Percentiles rank a stretch among this genome's conserved stretches.
Evolutionary conservation across 495 filamentous ascomycete species (phyloP).

Genomic region (Penicillium samsonianum): DNA sequence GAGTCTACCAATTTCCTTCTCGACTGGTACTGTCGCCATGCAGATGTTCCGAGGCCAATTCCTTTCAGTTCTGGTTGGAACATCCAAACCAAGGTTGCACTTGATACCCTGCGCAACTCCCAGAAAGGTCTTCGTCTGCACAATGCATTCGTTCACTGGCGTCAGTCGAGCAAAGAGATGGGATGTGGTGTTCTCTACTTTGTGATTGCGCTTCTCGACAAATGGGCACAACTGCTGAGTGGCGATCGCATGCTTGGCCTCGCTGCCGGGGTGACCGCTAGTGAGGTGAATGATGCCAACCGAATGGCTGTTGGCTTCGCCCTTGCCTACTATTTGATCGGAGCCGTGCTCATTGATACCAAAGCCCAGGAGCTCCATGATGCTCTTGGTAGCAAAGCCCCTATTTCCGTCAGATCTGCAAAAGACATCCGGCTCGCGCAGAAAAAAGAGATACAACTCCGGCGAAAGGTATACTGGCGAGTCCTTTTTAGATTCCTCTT

Average conservation of each 20-base stretch:
- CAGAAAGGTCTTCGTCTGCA: slow-evolving; percentile 62
- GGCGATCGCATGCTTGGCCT: slow-evolving; percentile 49
- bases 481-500: slow-evolving; percentile 53
- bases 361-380: slow-evolving; percentile 57
- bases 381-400: slow-evolving; percentile 43
- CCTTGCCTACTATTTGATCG: slow-evolving; percentile 60
- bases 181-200: slow-evolving; percentile 61
- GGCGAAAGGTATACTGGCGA: slow-evolving; percentile 56
- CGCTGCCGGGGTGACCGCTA: slow-evolving; percentile 36
- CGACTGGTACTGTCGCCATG: slow-evolving; percentile 59
- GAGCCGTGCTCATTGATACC: slow-evolving; percentile 59
- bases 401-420: slow-evolving; percentile 32
- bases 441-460: slow-evolving; percentile 47
- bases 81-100: slow-evolving; percentile 55
- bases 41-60: slow-evolving; percentile 51
- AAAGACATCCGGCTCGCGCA: slow-evolving; percentile 47
- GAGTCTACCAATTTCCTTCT: slow-evolving; percentile 60
- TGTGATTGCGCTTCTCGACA: slow-evolving; percentile 59
- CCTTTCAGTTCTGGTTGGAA: slow-evolving; percentile 65
- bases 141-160: slow-evolving; percentile 64
- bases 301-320: slow-evolving; percentile 59
- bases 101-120: slow-evolving; percentile 53
- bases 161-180: slow-evolving; percentile 57
- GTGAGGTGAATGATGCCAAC: slow-evolving; percentile 40
- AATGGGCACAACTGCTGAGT: slow-evolving; percentile 56